Evolutionary conservation across 2,329 filamentous ascomycete genomes (phyloP), one percentile per base, ranked within the genome.

Genomic region (Diaporthe citri): DNA sequence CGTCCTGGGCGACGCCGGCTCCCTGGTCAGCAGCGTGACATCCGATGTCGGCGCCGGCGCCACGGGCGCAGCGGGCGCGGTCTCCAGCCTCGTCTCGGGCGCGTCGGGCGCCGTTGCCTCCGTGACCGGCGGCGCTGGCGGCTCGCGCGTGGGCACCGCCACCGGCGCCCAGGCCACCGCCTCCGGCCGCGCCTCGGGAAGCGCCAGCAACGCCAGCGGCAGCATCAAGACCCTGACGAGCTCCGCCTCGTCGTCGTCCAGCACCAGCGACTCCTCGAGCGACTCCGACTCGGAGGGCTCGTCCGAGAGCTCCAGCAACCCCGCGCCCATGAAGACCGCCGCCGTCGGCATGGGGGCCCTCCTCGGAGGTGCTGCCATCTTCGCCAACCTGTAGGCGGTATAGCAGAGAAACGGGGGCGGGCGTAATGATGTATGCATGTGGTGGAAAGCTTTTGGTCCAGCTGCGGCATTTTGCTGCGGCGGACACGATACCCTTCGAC

Each of bases 311-410:
- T 70, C 78, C 17, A 77, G 74, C 67, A 75, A 79, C 73, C 81
- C 77, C 10, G 82, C 83, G 9, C 80, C 83, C 60, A 78, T 80
- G 73, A 83, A 82, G 76, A 87, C 86, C 22, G 87, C 82, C 39
- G 86, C 83, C 39, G 77, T 88, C 56, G 86, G 84, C 28, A 80
- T 88, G 62, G 86, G 86, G 43, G 87, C 86, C 34, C 81, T 88
- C 74, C 80, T 88, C 66, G 87, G 86, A 34, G 87, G 86, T 78
- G 86, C 85, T 4, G 87, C 85, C 69, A 74, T 87, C 69, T 77
- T 87, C 64, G 83, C 80, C 79, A 87, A 87, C 82, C 74, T 88
- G 79, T 88, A 64, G n/a, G 52, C 6, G 52, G 4, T 15, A 13
- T 34, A 39, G 22, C 12, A 43, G 41, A 15, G 28, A 31, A 31